These are phyloP conservation scores for Fusarium devonianum DNA, from an alignment of 2,329 filamentous ascomycete species.

Conservation along the genomic window DNA sequence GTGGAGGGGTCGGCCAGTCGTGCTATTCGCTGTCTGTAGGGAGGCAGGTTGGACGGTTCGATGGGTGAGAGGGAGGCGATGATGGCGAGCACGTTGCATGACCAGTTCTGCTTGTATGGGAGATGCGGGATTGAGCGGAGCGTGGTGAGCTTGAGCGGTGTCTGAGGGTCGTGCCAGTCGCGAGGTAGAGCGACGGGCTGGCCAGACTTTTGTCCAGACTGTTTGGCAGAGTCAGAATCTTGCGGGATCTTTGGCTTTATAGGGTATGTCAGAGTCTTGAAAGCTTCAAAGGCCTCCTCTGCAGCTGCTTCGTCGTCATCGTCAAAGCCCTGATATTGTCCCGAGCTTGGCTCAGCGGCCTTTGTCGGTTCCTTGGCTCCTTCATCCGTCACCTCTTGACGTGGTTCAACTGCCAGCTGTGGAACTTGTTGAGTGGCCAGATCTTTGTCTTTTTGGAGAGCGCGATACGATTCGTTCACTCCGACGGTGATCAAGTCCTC, in stretches of 20 bases:
- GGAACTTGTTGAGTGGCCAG: conserved; percentile 1
- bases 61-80: conserved; percentile 55
- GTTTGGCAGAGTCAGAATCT: too few relatives aligned
- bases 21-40: conserved; percentile 59
- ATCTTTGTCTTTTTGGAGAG: conserved; percentile 22
- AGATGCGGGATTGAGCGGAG: conserved; percentile 59
- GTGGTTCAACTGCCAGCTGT: not conserved
- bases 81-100: conserved; percentile 62
- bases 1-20: conserved; percentile 61
- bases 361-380: not conserved
- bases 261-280: conserved; percentile 48
- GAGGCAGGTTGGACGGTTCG: conserved; percentile 58
- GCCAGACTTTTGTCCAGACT: conserved; percentile 18
- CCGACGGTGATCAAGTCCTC: conserved; percentile 56
- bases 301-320: conserved; percentile 33
- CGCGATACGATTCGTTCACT: conserved; percentile 54
- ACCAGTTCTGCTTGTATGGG: conserved; percentile 66
- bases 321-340: conserved; percentile 2
- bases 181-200: conserved; percentile 50
- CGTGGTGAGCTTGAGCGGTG: conserved; percentile 59
- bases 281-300: conserved; percentile 48
- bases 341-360: not conserved
- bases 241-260: conserved; percentile 21
- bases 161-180: conserved; percentile 51
- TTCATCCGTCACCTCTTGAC: not conserved